Evolutionary conservation across 352 stramenopile genomes (phyloP), one percentile per base, ranked within the genome.

Genomic region (Plasmopara viticola): DNA sequence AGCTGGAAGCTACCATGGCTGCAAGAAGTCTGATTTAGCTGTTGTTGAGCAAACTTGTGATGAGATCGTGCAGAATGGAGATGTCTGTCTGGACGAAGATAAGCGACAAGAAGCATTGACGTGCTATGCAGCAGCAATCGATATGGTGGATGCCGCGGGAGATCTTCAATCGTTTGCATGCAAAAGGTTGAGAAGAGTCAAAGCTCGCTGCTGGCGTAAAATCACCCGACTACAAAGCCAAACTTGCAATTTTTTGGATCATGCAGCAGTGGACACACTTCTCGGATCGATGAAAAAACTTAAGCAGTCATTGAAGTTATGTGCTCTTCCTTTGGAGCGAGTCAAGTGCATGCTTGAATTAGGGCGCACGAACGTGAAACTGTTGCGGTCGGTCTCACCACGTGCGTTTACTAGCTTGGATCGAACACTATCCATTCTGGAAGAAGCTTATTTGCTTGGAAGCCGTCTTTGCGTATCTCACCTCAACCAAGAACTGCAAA

Each of bases 131-230:
- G 10, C 63, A 48, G 66, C 58, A 34, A 49, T 68, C 43, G n/a
- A 58, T 38, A 28, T 31, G 48, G 45, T 70, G 20, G 25, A 58
- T 29, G 35, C 20, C 53, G 20, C 33, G 13, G 17, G 50, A 13
- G 12, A 45, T 14, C 45, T 17, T 42, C 55, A 49, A 42, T 29
- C 17, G 29, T 37, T 34, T 9, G 9, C 29, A 20, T 51, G 50
- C 15, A 62, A 54, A 28, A 48, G 38, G 14, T 47, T 73, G 7
- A 25, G 45, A 45, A 48, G 40, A 29, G 44, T 42, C 9, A 56
- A 51, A 18, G 57, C 71, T 37, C 68, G 74, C 40, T 86, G 76
- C 31, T 83, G 69, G 53, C 72, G 79, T 14, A 84, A 84, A 31
- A 62, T 72, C 15, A 58, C 67, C 4, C 64, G 55, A 20, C 51